These are phyloP conservation scores for Syzygium grande DNA, from an alignment of 345 rosid genomes.

Conservation along the genomic window DNA sequence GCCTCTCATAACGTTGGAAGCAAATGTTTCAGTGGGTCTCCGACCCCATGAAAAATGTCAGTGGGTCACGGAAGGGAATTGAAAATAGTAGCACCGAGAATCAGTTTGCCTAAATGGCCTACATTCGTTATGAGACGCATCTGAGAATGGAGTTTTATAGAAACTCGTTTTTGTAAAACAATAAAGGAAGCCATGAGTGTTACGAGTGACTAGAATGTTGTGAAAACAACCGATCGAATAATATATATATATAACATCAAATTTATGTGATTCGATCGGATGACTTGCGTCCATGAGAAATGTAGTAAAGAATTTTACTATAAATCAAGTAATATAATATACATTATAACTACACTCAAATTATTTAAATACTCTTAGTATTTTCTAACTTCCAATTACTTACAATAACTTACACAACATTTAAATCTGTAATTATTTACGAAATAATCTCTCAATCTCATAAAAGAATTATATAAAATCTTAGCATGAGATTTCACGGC, in stretches of 20 bases:
- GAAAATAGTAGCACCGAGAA: not conserved
- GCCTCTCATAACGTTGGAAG: not conserved
- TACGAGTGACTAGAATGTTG: not conserved
- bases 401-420: fast-evolving
- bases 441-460: not conserved
- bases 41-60: too few relatives aligned
- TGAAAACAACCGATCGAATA: not conserved
- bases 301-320: fast-evolving
- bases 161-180: not conserved
- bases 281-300: not conserved
- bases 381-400: too few relatives aligned
- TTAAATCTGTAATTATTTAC: fast-evolving
- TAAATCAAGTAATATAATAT: fast-evolving
- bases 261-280: fast-evolving
- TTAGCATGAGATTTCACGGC: not conserved
- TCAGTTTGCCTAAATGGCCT: not conserved
- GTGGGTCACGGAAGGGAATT: not conserved
- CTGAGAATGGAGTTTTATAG: not conserved
- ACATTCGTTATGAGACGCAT: not conserved
- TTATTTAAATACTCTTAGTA: not conserved
- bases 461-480: not conserved
- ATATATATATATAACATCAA: not conserved
- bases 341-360: fast-evolving
- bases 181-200: not conserved
- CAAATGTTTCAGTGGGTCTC: not conserved